Evolutionary conservation across 768 basidiomycete species (phyloP), one percentile per base, ranked within the genome.

Genomic region (Rickenella mellea): DNA sequence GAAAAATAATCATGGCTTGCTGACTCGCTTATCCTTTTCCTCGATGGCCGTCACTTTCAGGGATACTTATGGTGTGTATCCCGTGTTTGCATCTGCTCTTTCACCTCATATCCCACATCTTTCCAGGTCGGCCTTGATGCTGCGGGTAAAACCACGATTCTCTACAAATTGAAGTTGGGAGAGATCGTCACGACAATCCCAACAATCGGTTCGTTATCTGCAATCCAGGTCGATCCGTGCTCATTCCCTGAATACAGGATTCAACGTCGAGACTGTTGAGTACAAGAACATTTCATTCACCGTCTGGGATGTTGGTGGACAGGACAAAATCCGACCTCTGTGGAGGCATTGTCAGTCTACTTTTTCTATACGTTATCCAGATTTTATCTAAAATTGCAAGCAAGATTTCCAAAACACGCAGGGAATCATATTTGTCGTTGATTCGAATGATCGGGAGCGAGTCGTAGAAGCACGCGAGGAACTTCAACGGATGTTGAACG

Each of bases 201-300:
- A 48, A 98, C 96, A 60, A 98, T 99, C 68, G 94, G 94, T 93
- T 56, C 60, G 83, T 71, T 47, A 48, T 47, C 42, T 46, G 46
- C 44, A 45, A 36, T 29, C 41, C 47, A n/a, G n/a, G n/a, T n/a
- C n/a, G n/a, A n/a, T 28, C 25, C 28, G 27, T 46, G 53, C 45
- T 44, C 55, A 57, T 45, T 54, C 27, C 22, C 43, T 47, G 40
- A 25, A n/a, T 29, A 19, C 51, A 97, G 96, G 96, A 46, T 99
- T 99, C 76, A 99, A 99, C 63, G 96, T 99, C 55, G 96, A 99
- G 76, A 98, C 96, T 48, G 96, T 99, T 53, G 94, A 98, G 67
- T 98, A 99, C 72, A 98, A 97, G 78, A 99, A 98, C 75, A 97
- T 98, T 52, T 96, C 92, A 20, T 99, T 99, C 80, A 99, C 94